A percentile compares a stretch with the other conserved stretches of the same genome.
Evolutionary conservation across 148 eudicot species (phyloP).

Genomic region (Polygonum maritimum): DNA sequence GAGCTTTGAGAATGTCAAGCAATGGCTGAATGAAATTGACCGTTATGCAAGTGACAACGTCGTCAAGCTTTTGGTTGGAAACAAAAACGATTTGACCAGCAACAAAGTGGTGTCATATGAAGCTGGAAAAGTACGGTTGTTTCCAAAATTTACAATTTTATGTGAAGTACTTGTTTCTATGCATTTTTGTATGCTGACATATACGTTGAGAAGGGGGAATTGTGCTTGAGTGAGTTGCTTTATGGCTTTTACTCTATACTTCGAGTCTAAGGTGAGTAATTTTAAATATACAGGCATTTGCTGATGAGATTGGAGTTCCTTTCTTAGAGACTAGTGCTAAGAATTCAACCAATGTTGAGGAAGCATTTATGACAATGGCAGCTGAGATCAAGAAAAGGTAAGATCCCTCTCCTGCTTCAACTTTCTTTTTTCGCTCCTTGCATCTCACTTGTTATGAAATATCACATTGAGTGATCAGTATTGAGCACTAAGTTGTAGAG

Average conservation of each 20-base stretch:
- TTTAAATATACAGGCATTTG: slow-evolving; percentile 24
- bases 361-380: slow-evolving; percentile 47
- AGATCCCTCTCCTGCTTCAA: neutral
- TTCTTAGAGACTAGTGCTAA: slow-evolving; percentile 44
- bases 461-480: neutral
- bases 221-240: neutral
- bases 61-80: slow-evolving; percentile 41
- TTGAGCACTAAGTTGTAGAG: neutral
- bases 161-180: neutral
- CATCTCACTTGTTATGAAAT: neutral
- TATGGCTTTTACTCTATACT: neutral
- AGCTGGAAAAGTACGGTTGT: slow-evolving; percentile 24
- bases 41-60: slow-evolving; percentile 45
- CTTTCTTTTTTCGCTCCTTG: neutral
- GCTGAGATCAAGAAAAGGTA: slow-evolving; percentile 41
- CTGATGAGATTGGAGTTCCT: slow-evolving; percentile 41
- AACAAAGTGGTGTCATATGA: slow-evolving; percentile 32
- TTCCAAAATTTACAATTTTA: neutral
- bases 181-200: neutral
- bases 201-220: neutral
- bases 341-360: slow-evolving; percentile 34
- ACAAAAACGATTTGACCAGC: slow-evolving; percentile 32
- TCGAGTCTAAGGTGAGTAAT: neutral
- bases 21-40: slow-evolving; percentile 42
- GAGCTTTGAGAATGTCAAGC: slow-evolving; percentile 40